Percentiles rank a stretch among this genome's conserved stretches.
phyloP scores from a whole-genome alignment of 192 early-diverging fungal genomes.

The Backusella parvicylindrica region DNA sequence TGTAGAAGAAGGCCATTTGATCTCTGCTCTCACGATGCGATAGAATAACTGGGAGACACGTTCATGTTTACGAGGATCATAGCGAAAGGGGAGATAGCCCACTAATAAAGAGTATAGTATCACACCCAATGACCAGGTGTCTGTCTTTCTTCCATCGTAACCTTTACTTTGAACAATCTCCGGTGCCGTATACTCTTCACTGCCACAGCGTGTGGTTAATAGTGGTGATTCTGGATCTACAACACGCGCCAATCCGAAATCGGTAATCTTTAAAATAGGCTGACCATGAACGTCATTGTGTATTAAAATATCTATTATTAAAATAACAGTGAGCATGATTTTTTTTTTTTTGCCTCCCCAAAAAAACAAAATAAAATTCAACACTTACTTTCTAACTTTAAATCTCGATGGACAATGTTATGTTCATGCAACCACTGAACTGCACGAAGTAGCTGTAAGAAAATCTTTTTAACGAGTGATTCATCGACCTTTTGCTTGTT shows the following conservation, averaged over 20 bases:
- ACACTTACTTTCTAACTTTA: conserved; percentile 67
- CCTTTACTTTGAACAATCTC: conserved; percentile 57
- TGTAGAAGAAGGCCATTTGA: conserved; percentile 48
- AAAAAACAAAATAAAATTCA: not conserved
- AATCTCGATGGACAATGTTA: conserved; percentile 62
- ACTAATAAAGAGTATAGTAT: conserved; percentile 74
- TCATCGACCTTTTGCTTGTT: conserved; percentile 40
- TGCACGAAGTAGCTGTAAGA: conserved; percentile 50
- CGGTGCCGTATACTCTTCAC: conserved; percentile 75
- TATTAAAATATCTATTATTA: conserved; percentile 37
- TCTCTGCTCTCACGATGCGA: conserved; percentile 52
- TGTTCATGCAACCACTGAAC: conserved; percentile 62
- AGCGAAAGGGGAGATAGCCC: conserved; percentile 75
- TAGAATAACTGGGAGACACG: conserved; percentile 52
- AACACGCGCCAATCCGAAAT: conserved; percentile 58
- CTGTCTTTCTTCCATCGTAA: conserved; percentile 68
- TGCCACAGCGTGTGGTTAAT: conserved; percentile 62
- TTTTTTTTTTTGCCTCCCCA: no score
- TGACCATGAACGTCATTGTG: conserved; percentile 17
- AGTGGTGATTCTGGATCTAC: conserved; percentile 41
- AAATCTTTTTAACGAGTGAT: conserved; percentile 45
- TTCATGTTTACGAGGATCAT: conserved; percentile 50
- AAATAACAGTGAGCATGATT: not conserved
- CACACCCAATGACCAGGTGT: conserved; percentile 81
- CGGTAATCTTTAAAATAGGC: conserved; percentile 56